phyloP scores from a whole-genome alignment of 2,329 filamentous ascomycete species.

The Cadophora sp. region DNA sequence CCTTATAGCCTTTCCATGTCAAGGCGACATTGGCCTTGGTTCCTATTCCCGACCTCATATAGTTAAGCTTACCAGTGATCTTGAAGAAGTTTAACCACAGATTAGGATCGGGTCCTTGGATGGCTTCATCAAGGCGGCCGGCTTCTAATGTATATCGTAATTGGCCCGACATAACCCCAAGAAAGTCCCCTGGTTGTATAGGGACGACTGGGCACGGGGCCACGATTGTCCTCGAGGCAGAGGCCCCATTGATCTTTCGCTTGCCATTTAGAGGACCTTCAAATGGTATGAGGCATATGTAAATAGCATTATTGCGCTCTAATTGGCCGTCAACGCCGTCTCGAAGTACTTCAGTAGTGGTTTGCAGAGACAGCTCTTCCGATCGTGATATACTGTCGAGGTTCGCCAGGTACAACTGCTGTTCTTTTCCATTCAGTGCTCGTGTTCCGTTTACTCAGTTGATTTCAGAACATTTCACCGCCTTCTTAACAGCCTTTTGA shows the following conservation, averaged over 20 bases:
- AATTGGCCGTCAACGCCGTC: no score
- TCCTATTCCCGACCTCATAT: not conserved
- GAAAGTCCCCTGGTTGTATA: not conserved
- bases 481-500: no score
- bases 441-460: no score
- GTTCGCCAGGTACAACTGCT: no score
- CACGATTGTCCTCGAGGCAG: not conserved
- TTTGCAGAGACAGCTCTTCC: no score
- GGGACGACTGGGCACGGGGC: not conserved
- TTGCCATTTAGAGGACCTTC: not conserved
- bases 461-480: no score
- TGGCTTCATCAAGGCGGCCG: not conserved
- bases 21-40: not conserved
- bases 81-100: slow-evolving; percentile 6
- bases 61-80: slow-evolving; percentile 9
- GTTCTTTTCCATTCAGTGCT: no score
- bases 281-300: not conserved
- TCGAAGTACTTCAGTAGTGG: no score
- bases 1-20: not conserved
- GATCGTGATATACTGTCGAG: no score
- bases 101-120: not conserved
- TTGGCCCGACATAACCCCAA: slow-evolving; percentile 8
- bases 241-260: not conserved
- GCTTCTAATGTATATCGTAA: not conserved
- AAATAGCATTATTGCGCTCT: no score